Base-by-base conservation (phyloP, 257 asterid genomes). In the Nicotiana undulata region DNA sequence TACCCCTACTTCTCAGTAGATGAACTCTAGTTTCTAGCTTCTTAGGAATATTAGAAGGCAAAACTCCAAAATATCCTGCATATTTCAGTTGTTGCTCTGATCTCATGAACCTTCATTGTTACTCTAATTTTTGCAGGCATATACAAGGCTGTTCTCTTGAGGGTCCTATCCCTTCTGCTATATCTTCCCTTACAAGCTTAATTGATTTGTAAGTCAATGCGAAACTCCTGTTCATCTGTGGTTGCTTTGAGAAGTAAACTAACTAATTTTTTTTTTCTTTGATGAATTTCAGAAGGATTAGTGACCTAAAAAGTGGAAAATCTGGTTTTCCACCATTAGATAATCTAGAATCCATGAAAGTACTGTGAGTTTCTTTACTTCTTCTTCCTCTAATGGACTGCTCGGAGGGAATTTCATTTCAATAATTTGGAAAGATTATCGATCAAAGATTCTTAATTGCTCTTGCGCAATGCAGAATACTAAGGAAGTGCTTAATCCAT, bases 71-170 rank as follows among this genome's bases (percentile, higher is more conserved):
- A 1, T 34, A 58, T 58, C 31, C 56, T 31, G 37, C 53, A 55
- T 44, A 56, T 24, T 70, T 37, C 34, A 34, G 16, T 55, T 44
- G 26, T 37, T 60, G 29, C 26, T 61, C 18, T 51, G 46, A 70
- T 63, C 64, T 63, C 53, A 52, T 77, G 46, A 52, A 18, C 67
- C 29, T 76, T 81, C 28, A 84, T 83, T 31, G 56, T 55, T 76
- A 65, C 16, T 68, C 63, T 80, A 37, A 46, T 81, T 80, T 74
- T 81, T 70, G 37, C 92, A 95, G 99, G 89, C 98, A 92, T 87
- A 89, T 95, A 20, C 97, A 93, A 86, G 99, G 99, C 68, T 92
- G 97, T 88, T 89, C 93, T 55, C 93, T 95, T n/a, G 80, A 87
- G 85, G 99, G 98, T 74, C 99, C 98, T 20, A 89, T 95, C 63